Base-by-base conservation (phyloP, 2,329 filamentous ascomycete genomes). In the Monilinia fructigena region DNA sequence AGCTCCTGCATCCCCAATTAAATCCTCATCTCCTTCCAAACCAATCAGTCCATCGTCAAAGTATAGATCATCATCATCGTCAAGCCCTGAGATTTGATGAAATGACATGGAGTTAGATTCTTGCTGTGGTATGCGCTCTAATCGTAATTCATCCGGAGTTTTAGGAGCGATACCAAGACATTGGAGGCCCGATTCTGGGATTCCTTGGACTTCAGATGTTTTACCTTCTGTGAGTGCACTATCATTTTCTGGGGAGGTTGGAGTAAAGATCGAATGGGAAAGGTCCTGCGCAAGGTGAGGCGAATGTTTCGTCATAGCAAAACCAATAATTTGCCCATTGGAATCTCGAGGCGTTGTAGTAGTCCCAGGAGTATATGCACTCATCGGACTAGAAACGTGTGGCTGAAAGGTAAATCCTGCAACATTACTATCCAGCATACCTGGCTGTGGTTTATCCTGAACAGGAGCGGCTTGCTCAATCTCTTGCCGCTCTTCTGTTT, bases 11-110 rank as follows among this genome's bases (percentile, higher is more conserved):
- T 88, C 84, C 6, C 76, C 73, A 11, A 72, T 74, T 26, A 74
- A 71, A 23, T 81, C 82, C 67, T 74, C 72, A n/a, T 81, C 82
- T 67, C 78, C 60, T 81, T 79, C 66, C 80, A 80, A 10, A 81
- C 74, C 2, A 87, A 88, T 73, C 87, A 86, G 69, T 90, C 87
- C 73, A 89, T 92, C 75, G 91, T 91, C 40, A 91, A 78, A 69
- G 91, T 89, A 70, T 89, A 86, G 38, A 42, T 64, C 52, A 55
- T 63, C 56, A n/a, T 63, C 58, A 61, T 78, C 76, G 61, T 78
- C 76, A 40, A 76, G 68, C 28, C 59, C 64, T 28, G 68, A 50
- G 16, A 70, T 67, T 55, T 64, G 66, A 48, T 70, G 69, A 42
- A 71, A 66, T 16, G 40, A 55, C 18, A 45, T n/a, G 10, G 50